Evolutionary conservation across 805 yeast species (phyloP).

Genomic region (Metschnikowia reukaufii): DNA sequence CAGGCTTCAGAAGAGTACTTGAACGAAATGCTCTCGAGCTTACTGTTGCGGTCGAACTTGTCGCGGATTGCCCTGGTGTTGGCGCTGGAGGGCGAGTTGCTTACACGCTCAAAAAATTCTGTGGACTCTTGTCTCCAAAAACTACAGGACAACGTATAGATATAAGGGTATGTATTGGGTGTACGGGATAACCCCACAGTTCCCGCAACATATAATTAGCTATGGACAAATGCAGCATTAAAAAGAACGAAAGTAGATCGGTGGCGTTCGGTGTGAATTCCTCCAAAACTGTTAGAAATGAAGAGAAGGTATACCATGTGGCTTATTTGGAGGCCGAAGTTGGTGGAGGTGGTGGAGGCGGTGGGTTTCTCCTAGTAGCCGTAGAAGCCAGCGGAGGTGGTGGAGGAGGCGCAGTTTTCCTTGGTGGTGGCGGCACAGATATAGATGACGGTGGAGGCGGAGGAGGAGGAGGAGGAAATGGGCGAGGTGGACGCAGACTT

Average conservation of each 20-base stretch:
- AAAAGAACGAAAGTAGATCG: too few relatives aligned
- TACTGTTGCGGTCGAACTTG: constrained; percentile 12
- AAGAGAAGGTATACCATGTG: not conserved
- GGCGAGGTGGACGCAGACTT: too few relatives aligned
- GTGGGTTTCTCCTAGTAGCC: constrained; percentile 2
- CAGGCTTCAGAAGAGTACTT: constrained; percentile 5
- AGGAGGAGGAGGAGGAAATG: constrained; percentile 22
- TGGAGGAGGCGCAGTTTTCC: constrained; percentile 23
- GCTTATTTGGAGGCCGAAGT: constrained; percentile 1
- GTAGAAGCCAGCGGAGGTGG: constrained; percentile 9
- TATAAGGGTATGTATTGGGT: not conserved
- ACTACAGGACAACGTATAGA: constrained; percentile 4
- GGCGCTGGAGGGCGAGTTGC: constrained; percentile 22
- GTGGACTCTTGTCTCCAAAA: constrained; percentile 16
- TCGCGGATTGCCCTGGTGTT: constrained; percentile 19
- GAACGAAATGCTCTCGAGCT: constrained; percentile 9
- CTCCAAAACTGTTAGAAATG: not conserved
- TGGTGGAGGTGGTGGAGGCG: constrained; percentile 12
- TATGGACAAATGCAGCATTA: too few relatives aligned
- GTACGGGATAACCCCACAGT: too few relatives aligned
- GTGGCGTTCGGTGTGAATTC: too few relatives aligned
- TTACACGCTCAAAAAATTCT: constrained; percentile 17
- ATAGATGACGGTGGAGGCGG: constrained; percentile 21
- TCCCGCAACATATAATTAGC: too few relatives aligned
- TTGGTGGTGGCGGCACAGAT: constrained; percentile 16